These are phyloP conservation scores for Phytophthora chlamydospora DNA, from an alignment of 352 stramenopile species.

Conservation along the genomic window DNA sequence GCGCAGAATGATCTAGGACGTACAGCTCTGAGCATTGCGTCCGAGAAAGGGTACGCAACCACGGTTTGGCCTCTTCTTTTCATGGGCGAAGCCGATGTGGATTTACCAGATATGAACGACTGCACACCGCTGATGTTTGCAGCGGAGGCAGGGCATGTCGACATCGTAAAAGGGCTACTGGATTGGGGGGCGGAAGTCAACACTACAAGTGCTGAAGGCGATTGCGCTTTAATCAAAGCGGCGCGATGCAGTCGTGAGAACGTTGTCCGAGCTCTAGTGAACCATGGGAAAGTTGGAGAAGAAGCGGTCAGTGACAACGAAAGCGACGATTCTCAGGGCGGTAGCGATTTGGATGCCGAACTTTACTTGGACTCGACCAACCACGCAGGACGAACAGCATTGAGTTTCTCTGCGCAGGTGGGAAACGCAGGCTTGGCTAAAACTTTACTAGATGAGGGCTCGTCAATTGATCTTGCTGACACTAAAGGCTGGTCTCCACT, in stretches of 20 bases:
- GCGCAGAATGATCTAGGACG: slow-evolving; percentile 1
- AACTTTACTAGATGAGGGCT: not conserved
- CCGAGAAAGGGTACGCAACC: not conserved
- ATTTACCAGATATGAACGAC: not conserved
- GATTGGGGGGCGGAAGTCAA: not conserved
- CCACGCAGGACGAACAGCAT: not conserved
- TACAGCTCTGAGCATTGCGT: not conserved
- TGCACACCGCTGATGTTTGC: slow-evolving; percentile 4
- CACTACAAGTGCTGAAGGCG: slow-evolving; percentile 2
- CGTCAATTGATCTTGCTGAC: not conserved
- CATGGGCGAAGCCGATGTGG: not conserved
- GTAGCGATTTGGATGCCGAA: not conserved
- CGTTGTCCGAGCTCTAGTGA: not conserved
- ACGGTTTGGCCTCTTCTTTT: not conserved
- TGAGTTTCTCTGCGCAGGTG: not conserved
- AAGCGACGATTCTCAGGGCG: not conserved
- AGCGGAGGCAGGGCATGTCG: not conserved
- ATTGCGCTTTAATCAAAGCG: not conserved
- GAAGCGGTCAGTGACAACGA: not conserved
- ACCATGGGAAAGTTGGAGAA: not conserved
- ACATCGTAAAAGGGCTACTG: not conserved
- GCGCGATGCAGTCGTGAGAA: not conserved
- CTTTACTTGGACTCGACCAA: not conserved
- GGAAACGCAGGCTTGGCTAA: not conserved
- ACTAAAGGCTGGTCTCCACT: not conserved